phyloP scores from a whole-genome alignment of 345 rosid genomes.

The Eucalyptus regnans region DNA sequence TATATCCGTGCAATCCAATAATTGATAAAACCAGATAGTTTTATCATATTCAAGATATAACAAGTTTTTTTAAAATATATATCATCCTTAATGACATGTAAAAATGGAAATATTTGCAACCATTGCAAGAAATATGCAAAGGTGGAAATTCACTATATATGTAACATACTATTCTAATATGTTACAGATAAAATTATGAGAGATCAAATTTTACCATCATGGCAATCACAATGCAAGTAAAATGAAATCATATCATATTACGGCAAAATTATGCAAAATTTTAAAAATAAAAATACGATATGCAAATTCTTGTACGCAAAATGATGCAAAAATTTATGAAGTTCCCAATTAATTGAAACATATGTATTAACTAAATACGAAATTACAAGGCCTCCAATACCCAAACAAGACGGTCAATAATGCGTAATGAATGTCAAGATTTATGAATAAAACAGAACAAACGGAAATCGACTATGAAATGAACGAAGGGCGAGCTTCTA shows the following conservation, averaged over 20 bases:
- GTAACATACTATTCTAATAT: background rate
- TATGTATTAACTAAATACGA: too few species aligned
- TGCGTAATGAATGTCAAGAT: background rate
- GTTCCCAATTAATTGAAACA: too few species aligned
- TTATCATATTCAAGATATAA: background rate
- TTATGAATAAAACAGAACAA: background rate
- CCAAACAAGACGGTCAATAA: background rate
- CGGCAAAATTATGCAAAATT: too few species aligned
- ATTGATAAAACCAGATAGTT: background rate
- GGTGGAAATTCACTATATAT: background rate
- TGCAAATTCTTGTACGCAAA: background rate
- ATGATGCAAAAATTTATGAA: background rate
- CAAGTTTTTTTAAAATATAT: too few species aligned
- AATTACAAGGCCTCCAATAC: background rate
- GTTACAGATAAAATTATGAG: background rate
- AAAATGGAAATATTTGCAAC: background rate
- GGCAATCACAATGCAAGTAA: background rate
- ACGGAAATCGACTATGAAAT: background rate
- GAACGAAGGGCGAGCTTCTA: background rate
- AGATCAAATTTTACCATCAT: background rate
- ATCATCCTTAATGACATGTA: background rate
- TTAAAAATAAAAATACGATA: background rate
- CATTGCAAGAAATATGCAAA: background rate
- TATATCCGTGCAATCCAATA: background rate
- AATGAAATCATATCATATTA: background rate